A percentile compares a stretch with the other conserved stretches of the same genome.
phyloP scores from a whole-genome alignment of 2,329 filamentous ascomycete species.

The Coleophoma eucalyptorum region DNA sequence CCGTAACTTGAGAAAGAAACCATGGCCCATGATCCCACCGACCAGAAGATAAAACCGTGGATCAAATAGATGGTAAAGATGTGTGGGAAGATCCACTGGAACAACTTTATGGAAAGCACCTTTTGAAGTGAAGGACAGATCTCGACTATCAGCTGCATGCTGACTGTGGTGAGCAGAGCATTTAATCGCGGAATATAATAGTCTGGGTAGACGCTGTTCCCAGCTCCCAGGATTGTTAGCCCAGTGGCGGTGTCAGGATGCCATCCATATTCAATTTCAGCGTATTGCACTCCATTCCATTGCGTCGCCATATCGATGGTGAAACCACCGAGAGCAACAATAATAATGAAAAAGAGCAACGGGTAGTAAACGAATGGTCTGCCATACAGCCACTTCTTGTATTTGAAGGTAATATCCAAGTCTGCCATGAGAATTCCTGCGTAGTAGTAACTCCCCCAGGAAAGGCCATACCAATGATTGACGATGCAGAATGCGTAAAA shows the following conservation, averaged over 20 bases:
- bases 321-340: conserved; percentile 25
- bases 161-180: conserved; percentile 33
- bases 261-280: conserved; percentile 35
- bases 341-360: conserved; percentile 26
- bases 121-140: conserved; percentile 34
- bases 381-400: conserved; percentile 32
- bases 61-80: conserved; percentile 46
- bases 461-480: conserved; percentile 41
- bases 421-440: conserved; percentile 40
- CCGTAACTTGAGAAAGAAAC: conserved; percentile 13
- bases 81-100: conserved; percentile 41
- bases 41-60: conserved; percentile 35
- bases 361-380: conserved; percentile 32
- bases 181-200: conserved; percentile 41
- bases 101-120: conserved; percentile 32
- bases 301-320: conserved; percentile 8
- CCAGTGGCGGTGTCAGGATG: conserved; percentile 37
- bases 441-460: conserved; percentile 42
- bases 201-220: conserved; percentile 31
- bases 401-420: conserved; percentile 41
- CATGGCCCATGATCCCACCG: conserved; percentile 19
- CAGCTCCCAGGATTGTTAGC: conserved; percentile 29
- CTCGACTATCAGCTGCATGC: conserved; percentile 30
- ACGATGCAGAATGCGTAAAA: conserved; percentile 38
- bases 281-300: conserved; percentile 9